Percentiles rank a stretch among this genome's conserved stretches.
phyloP scores from a whole-genome alignment of 257 asterid species.

The Catharanthus roseus region DNA sequence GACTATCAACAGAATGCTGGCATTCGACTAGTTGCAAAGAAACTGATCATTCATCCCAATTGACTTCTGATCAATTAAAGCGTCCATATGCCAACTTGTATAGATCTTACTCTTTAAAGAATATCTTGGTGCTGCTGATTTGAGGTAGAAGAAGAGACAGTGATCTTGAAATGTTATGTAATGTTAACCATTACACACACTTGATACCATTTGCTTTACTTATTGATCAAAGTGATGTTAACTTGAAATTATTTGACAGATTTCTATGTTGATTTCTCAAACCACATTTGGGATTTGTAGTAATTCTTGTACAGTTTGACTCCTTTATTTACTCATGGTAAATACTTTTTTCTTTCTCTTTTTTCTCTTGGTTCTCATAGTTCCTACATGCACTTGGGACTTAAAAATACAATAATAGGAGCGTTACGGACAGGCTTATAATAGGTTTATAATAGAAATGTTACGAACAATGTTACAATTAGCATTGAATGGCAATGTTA shows the following conservation, averaged over 20 bases:
- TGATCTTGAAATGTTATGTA: not conserved
- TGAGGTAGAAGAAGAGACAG: not conserved
- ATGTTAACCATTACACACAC: not conserved
- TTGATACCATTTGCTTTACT: not conserved
- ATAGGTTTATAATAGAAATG: too few species aligned
- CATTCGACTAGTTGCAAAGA: constrained; percentile 66
- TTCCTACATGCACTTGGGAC: too few species aligned
- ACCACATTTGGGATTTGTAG: not conserved
- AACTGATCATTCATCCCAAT: constrained; percentile 47
- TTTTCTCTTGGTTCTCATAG: too few species aligned
- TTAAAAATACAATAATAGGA: too few species aligned
- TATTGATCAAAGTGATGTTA: not conserved
- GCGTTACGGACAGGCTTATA: too few species aligned
- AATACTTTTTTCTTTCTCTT: too few species aligned
- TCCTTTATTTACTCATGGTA: too few species aligned
- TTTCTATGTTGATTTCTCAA: not conserved
- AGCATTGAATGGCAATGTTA: too few species aligned
- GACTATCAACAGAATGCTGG: constrained; percentile 84
- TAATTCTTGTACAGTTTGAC: not conserved
- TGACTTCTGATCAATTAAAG: constrained; percentile 17
- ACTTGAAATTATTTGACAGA: not conserved
- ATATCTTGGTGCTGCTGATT: not conserved
- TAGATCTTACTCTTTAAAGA: constrained; percentile 3
- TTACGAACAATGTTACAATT: too few species aligned
- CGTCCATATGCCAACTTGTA: constrained; percentile 4